These are phyloP conservation scores for Lenzites betulinus DNA, from an alignment of 768 basidiomycete genomes.

Conservation along the genomic window DNA sequence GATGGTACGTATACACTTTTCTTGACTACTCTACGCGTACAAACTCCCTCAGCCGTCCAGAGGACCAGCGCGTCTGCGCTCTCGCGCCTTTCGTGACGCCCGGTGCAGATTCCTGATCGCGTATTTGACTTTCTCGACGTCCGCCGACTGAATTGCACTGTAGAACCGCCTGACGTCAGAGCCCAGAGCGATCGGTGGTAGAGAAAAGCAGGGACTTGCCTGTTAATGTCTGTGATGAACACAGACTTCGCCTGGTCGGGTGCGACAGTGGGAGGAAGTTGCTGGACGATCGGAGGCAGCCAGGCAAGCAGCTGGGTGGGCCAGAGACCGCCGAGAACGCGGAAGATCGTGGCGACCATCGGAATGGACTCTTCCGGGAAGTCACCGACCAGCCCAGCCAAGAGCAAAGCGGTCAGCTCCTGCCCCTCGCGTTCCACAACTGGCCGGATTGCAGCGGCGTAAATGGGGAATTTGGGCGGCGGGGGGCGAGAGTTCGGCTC, in stretches of 20 bases:
- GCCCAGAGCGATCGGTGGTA: background rate
- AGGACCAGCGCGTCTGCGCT: slow-evolving; percentile 50
- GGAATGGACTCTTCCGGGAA: slow-evolving; percentile 87
- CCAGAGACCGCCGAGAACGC: slow-evolving; percentile 68
- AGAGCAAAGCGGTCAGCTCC: slow-evolving; percentile 64
- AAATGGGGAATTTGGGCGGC: slow-evolving; percentile 63
- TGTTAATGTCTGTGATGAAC: slow-evolving; percentile 74
- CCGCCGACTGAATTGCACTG: slow-evolving; percentile 65
- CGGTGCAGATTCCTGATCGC: slow-evolving; percentile 71
- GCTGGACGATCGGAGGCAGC: slow-evolving; percentile 71
- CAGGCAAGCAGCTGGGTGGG: slow-evolving; percentile 67
- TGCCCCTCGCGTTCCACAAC: slow-evolving; percentile 73
- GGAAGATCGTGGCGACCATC: slow-evolving; percentile 75
- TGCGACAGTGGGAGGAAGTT: slow-evolving; percentile 60
- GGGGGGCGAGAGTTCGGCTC: slow-evolving; percentile 42
- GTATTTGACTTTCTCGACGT: slow-evolving; percentile 83
- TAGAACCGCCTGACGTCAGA: slow-evolving; percentile 18
- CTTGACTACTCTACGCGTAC: slow-evolving; percentile 12
- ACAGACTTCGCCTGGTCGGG: slow-evolving; percentile 66
- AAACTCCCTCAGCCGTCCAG: slow-evolving; percentile 36
- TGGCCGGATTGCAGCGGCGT: slow-evolving; percentile 59
- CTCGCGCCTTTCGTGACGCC: slow-evolving; percentile 72
- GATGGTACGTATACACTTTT: slow-evolving; percentile 23
- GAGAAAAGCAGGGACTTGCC: slow-evolving; percentile 50
- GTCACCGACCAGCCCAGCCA: slow-evolving; percentile 80